Percentiles rank a stretch among this genome's conserved stretches.
phyloP scores from a whole-genome alignment of 2,329 filamentous ascomycete genomes.

The Botrytis squamosa region DNA sequence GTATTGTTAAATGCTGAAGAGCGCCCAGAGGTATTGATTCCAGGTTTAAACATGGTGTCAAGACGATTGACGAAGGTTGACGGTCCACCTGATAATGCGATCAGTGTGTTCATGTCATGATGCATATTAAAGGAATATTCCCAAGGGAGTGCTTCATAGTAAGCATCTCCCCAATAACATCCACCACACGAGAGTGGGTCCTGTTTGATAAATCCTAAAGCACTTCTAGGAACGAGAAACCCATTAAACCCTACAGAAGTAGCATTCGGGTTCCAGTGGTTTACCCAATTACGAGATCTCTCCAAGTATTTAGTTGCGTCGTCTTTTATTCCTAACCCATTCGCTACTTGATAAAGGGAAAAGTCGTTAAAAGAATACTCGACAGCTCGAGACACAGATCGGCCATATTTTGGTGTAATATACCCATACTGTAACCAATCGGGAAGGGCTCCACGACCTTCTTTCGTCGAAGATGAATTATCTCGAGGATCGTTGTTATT shows the following conservation, averaged over 20 bases:
- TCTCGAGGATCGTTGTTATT: constrained; percentile 56
- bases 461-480: constrained; percentile 59
- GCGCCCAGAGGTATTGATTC: constrained; percentile 39
- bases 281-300: constrained; percentile 68
- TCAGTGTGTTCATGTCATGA: constrained; percentile 53
- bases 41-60: constrained; percentile 50
- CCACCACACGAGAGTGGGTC: constrained; percentile 50
- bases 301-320: constrained; percentile 60
- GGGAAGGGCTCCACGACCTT: constrained; percentile 66
- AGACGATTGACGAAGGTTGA: constrained; percentile 49
- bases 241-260: constrained; percentile 59
- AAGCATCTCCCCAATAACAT: constrained; percentile 55
- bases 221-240: constrained; percentile 61
- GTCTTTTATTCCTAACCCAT: constrained; percentile 56
- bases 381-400: constrained; percentile 63
- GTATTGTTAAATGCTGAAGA: constrained; percentile 18
- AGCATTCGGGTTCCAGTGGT: constrained; percentile 64
- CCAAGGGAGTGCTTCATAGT: constrained; percentile 53
- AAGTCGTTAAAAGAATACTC: constrained; percentile 73
- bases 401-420: constrained; percentile 61
- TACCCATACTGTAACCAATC: constrained; percentile 66
- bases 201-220: constrained; percentile 48
- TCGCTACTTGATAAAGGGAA: constrained; percentile 62
- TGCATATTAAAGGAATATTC: constrained; percentile 57
- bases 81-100: constrained; percentile 48